Percentiles rank a stretch among this genome's conserved stretches.
Evolutionary conservation across 2,329 filamentous ascomycete species (phyloP).

Genomic region (Talaromyces sp.): DNA sequence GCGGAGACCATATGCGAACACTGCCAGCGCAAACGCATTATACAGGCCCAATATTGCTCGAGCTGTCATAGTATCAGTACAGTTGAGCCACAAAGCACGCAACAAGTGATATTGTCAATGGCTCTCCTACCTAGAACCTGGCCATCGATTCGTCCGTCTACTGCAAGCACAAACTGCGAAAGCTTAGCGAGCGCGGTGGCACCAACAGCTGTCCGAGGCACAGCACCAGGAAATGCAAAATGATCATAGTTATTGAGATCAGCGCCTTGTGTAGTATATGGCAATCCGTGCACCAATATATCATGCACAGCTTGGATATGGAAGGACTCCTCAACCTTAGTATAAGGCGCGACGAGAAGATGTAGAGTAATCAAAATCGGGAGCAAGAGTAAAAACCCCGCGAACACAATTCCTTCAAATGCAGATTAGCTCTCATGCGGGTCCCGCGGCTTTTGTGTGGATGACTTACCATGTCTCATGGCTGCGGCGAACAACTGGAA

Average conservation of each 20-base stretch:
- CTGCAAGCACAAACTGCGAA: slow-evolving; percentile 65
- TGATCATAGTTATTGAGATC: slow-evolving; percentile 77
- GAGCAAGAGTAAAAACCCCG: slow-evolving; percentile 54
- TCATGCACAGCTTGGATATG: slow-evolving; percentile 94
- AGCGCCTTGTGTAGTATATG: slow-evolving; percentile 44
- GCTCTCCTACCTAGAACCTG: slow-evolving; percentile 58
- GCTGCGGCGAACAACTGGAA: slow-evolving; percentile 15
- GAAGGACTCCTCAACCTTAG: slow-evolving; percentile 98
- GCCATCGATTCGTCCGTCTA: slow-evolving; percentile 60
- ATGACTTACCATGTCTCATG: slow-evolving; percentile 28
- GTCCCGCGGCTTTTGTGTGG: not conserved
- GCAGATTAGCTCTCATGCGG: not conserved
- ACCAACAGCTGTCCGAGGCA: slow-evolving; percentile 88
- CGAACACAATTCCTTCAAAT: slow-evolving; percentile 51
- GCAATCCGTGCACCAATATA: slow-evolving; percentile 78
- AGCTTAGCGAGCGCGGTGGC: slow-evolving; percentile 73
- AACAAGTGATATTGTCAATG: not conserved
- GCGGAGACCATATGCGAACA: slow-evolving; percentile 66
- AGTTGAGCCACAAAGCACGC: not conserved
- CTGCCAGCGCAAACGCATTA: slow-evolving; percentile 70
- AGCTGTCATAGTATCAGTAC: slow-evolving; percentile 48
- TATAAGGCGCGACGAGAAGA: slow-evolving; percentile 77
- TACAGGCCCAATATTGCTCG: slow-evolving; percentile 75
- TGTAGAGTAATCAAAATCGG: slow-evolving; percentile 69
- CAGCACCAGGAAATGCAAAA: slow-evolving; percentile 83